A percentile compares a stretch with the other conserved stretches of the same genome.
Evolutionary conservation across 2,329 filamentous ascomycete genomes (phyloP).

Genomic region (Phyllosticta citrichinensis): DNA sequence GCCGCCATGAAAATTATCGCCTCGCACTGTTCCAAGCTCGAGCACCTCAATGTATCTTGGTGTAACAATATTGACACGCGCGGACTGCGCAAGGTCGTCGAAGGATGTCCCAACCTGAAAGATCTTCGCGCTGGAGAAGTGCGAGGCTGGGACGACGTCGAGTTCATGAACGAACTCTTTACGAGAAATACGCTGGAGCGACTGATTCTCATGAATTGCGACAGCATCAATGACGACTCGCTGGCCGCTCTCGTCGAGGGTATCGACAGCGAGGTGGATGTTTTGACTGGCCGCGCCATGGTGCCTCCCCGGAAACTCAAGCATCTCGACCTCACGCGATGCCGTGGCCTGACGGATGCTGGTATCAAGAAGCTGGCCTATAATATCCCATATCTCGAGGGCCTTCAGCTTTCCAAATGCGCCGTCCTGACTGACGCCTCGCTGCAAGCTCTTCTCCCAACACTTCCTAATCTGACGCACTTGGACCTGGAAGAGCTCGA

Average conservation of each 20-base stretch:
- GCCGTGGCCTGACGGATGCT: slow-evolving; percentile 58
- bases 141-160: slow-evolving; percentile 63
- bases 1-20: slow-evolving; percentile 79
- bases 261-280: slow-evolving; percentile 64
- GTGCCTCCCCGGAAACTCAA: slow-evolving; percentile 70
- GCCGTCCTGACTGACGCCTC: slow-evolving; percentile 62
- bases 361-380: slow-evolving; percentile 64
- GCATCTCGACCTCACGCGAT: slow-evolving; percentile 78
- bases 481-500: slow-evolving; percentile 83
- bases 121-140: slow-evolving; percentile 80
- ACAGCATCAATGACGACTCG: slow-evolving; percentile 64
- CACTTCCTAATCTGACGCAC: slow-evolving; percentile 68
- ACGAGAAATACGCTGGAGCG: slow-evolving; percentile 70
- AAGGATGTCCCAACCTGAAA: slow-evolving; percentile 60
- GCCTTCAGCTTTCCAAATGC: slow-evolving; percentile 73
- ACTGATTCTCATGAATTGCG: slow-evolving; percentile 71
- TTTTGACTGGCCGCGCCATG: slow-evolving; percentile 64
- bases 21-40: slow-evolving; percentile 68
- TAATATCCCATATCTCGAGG: slow-evolving; percentile 69
- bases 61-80: slow-evolving; percentile 75
- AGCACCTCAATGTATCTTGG: slow-evolving; percentile 85
- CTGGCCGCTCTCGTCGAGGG: slow-evolving; percentile 69
- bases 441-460: slow-evolving; percentile 61
- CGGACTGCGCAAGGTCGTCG: slow-evolving; percentile 63
- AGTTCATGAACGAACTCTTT: slow-evolving; percentile 67